phyloP scores from a whole-genome alignment of 371 early-diverging fungal genomes.

The Mortierella sp. region DNA sequence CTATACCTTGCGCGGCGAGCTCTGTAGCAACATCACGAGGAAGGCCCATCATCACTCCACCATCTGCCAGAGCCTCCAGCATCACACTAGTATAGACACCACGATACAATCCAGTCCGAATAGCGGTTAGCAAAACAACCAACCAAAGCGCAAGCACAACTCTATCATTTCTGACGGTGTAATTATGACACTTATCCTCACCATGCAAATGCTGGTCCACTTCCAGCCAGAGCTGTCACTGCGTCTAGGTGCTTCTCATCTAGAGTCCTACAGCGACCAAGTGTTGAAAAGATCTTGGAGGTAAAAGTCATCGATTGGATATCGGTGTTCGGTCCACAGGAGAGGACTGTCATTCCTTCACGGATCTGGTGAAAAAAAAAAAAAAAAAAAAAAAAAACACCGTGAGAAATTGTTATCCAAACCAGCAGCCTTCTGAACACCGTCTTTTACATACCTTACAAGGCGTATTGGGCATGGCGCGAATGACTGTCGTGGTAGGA shows the following conservation, averaged over 20 bases:
- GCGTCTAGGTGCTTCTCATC: slow-evolving; percentile 69
- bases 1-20: slow-evolving; percentile 64
- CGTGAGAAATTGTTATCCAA: neutral
- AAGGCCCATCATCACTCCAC: slow-evolving; percentile 69
- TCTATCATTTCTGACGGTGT: neutral
- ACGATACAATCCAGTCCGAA: neutral
- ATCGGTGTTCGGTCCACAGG: slow-evolving; percentile 46
- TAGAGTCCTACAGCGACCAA: slow-evolving; percentile 60
- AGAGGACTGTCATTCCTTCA: slow-evolving; percentile 67
- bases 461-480: slow-evolving; percentile 71
- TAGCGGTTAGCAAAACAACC: neutral
- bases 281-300: slow-evolving; percentile 60
- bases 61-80: slow-evolving; percentile 68
- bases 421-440: neutral
- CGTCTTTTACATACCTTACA: slow-evolving; percentile 56
- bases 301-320: slow-evolving; percentile 54
- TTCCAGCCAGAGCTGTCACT: slow-evolving; percentile 64
- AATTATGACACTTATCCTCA: slow-evolving; percentile 16
- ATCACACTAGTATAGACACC: slow-evolving; percentile 59
- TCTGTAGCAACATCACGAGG: slow-evolving; percentile 65
- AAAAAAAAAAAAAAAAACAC: neutral
- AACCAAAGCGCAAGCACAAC: neutral
- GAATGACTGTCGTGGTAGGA: slow-evolving; percentile 58
- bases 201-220: slow-evolving; percentile 69
- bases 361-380: slow-evolving; percentile 51